Conservation (phyloP, 2,329 filamentous ascomycete genomes). For the Pezicula radicicola region DNA sequence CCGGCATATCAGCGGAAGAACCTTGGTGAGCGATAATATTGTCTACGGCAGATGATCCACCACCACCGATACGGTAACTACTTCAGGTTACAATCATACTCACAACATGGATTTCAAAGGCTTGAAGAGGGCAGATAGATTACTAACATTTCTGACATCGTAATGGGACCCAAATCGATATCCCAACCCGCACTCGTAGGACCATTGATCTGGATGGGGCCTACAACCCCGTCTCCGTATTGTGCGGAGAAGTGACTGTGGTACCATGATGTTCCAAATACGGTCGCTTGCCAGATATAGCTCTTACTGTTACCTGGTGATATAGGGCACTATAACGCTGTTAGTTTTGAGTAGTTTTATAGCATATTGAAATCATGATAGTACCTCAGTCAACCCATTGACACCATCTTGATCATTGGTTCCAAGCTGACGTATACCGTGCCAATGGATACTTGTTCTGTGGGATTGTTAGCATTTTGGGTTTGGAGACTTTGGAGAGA, state of each 20-base stretch:
- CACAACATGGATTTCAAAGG: too few species aligned
- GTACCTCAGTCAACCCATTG: conserved; percentile 22
- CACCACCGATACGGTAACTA: too few species aligned
- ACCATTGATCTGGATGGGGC: conserved; percentile 56
- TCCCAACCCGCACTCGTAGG: conserved; percentile 55
- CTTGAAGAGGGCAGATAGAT: not conserved
- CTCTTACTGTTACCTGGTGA: conserved; percentile 45
- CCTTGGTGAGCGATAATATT: conserved; percentile 2
- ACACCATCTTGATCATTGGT: conserved; percentile 33
- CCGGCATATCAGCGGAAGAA: not conserved
- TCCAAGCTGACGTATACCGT: conserved; percentile 38
- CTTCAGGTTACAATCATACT: too few species aligned
- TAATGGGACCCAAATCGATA: conserved; percentile 47
- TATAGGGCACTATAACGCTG: conserved; percentile 60
- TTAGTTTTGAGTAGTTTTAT: not conserved
- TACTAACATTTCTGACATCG: not conserved
- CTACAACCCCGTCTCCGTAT: conserved; percentile 45
- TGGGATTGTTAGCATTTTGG: too few species aligned
- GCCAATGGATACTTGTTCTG: conserved; percentile 38
- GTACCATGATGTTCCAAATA: conserved; percentile 49
- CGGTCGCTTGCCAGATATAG: conserved; percentile 22
- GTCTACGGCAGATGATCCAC: conserved; percentile 7
- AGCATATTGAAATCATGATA: not conserved
- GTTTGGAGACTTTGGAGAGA: too few species aligned
- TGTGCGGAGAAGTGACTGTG: conserved; percentile 51